Evolutionary conservation across 371 early-diverging fungal species (phyloP), one percentile per base, ranked within the genome.

Genomic region (Mortierella sp.): DNA sequence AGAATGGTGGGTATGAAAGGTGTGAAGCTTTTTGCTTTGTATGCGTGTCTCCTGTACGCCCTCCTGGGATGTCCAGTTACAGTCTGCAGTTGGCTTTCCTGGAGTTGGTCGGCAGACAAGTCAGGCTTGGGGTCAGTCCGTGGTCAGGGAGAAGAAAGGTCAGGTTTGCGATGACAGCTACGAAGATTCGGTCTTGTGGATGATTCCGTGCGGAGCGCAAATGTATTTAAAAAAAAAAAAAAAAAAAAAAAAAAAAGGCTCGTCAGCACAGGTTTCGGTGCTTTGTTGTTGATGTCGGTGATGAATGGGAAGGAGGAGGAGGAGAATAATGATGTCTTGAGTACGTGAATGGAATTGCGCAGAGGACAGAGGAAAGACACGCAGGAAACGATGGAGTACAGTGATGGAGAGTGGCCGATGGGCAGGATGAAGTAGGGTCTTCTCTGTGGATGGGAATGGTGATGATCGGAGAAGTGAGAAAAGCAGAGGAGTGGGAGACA

Each of bases 391-490:
- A 7, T 28, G 62, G 14, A 29, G n/a, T 21, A 15, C 28, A 21
- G 52, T 23, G 19, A 28, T 25, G 28, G 28, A 60, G 25, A 26
- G 7, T 12, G 47, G n/a, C 16, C 43, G 23, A 60, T 25, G 19
- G 28, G 7, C 7, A 59, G 19, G n/a, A 18, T 1, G 5, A 59
- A 59, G 45, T 59, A 19, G 45, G 30, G n/a, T 19, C 15, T 7
- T 37, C 25, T 16, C 21, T 19, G 25, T 45, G 64, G 46, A 60
- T n/a, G 37, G 37, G 37, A 14, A 18, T 47, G 56, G 12, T 47
- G 4, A 44, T 26, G 26, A 55, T 21, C 46, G 48, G 43, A 58
- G 43, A 62, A 53, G 63, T 25, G 29, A 23, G 23, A 53, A 14
- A 21, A 50, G 21, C 4, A 50, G 50, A 50, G 21, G 14, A 14